These are phyloP conservation scores for Monosporascus sp. DNA, from an alignment of 2,329 filamentous ascomycete species.

Conservation along the genomic window DNA sequence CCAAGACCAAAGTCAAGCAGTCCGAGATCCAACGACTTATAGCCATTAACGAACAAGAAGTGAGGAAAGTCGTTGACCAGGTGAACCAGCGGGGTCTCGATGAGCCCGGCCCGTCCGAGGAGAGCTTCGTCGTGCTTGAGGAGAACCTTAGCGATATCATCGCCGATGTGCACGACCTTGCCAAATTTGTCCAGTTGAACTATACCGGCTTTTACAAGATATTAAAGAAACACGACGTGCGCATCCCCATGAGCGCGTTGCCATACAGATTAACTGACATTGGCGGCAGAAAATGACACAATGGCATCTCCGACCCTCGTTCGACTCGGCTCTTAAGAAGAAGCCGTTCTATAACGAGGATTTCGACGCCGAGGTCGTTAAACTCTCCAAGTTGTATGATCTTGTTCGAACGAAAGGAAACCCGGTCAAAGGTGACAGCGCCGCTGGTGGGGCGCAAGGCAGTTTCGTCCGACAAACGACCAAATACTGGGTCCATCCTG, in stretches of 20 bases:
- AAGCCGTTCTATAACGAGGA: constrained; percentile 99
- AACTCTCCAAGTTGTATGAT: constrained; percentile 92
- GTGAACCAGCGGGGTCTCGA: constrained; percentile 58
- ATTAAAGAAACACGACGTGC: constrained; percentile 97
- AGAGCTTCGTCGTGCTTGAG: constrained; percentile 90
- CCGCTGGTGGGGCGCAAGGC: constrained; percentile 86
- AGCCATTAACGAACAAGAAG: constrained; percentile 79
- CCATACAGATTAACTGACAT: constrained; percentile 7
- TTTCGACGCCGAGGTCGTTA: constrained; percentile 92
- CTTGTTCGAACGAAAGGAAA: constrained; percentile 89
- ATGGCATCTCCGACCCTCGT: constrained; percentile 93
- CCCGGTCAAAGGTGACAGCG: constrained; percentile 84
- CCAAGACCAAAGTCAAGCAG: constrained; percentile 94
- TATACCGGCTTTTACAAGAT: constrained; percentile 99
- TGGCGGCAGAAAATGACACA: constrained; percentile 74
- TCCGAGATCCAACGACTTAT: constrained; percentile 93
- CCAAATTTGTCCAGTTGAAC: constrained; percentile 97
- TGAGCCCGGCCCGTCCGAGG: constrained; percentile 65
- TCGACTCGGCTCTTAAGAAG: constrained; percentile 86
- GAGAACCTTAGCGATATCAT: constrained; percentile 97
- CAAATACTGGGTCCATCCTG: constrained; percentile 98
- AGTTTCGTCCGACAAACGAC: constrained; percentile 97
- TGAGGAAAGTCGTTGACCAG: constrained; percentile 72
- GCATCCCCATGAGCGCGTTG: constrained; percentile 27
- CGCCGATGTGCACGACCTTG: constrained; percentile 94